A percentile compares a stretch with the other conserved stretches of the same genome.
Evolutionary conservation across 2,329 filamentous ascomycete species (phyloP).

Genomic region (Waltergamsia citrina): DNA sequence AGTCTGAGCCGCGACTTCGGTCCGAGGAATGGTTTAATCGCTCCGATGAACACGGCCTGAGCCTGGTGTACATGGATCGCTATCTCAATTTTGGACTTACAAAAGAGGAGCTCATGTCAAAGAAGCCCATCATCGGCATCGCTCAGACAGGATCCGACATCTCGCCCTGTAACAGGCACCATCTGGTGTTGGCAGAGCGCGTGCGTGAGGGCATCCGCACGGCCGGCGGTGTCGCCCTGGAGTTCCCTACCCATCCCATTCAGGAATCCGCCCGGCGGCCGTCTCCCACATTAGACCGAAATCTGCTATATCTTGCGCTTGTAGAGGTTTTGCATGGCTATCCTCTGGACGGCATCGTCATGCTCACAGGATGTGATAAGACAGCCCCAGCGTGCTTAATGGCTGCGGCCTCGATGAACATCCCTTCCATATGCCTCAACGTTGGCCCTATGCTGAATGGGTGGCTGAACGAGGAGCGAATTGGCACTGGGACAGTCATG

Average conservation of each 20-base stretch:
- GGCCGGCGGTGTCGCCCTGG: constrained; percentile 37
- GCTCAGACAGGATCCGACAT: constrained; percentile 41
- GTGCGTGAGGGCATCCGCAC: constrained; percentile 38
- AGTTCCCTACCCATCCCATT: constrained; percentile 42
- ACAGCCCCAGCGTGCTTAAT: constrained; percentile 40
- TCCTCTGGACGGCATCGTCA: constrained; percentile 38
- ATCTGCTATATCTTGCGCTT: constrained; percentile 34
- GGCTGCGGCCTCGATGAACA: constrained; percentile 41
- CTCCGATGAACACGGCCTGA: constrained; percentile 6
- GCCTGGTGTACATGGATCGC: constrained; percentile 37
- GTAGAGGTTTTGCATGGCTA: constrained; percentile 38
- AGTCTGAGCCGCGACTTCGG: constrained; percentile 2
- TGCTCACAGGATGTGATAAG: constrained; percentile 43
- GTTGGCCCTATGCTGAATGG: constrained; percentile 44
- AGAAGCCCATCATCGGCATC: constrained; percentile 41
- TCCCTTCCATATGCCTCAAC: constrained; percentile 40
- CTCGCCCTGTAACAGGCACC: constrained; percentile 39
- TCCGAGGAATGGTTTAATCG: constrained; percentile 9
- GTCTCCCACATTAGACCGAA: constrained; percentile 38
- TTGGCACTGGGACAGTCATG: constrained; percentile 34
- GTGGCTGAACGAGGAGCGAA: constrained; percentile 26
- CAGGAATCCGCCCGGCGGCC: constrained; percentile 36
- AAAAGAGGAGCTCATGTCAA: constrained; percentile 35
- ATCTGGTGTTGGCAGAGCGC: constrained; percentile 36
- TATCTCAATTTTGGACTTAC: constrained; percentile 41